Conservation (phyloP, 1,284 basidiomycete genomes). For the Ustilago xerochloae region DNA sequence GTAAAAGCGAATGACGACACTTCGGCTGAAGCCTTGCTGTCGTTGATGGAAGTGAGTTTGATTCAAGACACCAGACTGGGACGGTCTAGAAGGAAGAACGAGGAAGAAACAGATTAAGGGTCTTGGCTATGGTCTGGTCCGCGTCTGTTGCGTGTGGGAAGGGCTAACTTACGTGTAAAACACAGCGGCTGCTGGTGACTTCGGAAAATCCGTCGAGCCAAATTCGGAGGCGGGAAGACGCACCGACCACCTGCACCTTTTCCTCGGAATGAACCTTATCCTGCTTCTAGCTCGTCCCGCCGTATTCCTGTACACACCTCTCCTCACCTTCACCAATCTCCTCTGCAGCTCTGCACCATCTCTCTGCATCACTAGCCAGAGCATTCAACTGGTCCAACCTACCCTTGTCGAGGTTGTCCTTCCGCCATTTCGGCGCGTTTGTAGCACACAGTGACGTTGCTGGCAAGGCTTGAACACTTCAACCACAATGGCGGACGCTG, state of each 20-base stretch:
- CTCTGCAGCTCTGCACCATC: background rate
- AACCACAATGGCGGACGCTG: conserved; percentile 47
- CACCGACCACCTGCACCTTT: conserved; percentile 25
- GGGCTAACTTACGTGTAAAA: conserved; percentile 21
- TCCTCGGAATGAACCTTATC: background rate
- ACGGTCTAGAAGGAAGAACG: too few relatives aligned
- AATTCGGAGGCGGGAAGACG: background rate
- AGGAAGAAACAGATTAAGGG: background rate
- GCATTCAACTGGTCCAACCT: background rate
- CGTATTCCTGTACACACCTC: too few relatives aligned
- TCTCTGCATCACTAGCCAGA: background rate
- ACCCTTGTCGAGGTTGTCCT: too few relatives aligned
- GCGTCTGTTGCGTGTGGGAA: background rate
- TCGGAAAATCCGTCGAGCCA: conserved; percentile 14
- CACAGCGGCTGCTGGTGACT: background rate
- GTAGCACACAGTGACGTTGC: background rate
- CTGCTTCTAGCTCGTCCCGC: background rate
- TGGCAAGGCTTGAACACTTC: background rate
- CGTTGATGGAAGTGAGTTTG: too few relatives aligned
- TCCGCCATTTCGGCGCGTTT: too few relatives aligned
- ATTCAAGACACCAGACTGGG: too few relatives aligned
- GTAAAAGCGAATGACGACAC: too few relatives aligned
- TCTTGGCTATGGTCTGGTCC: background rate
- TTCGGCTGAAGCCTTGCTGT: too few relatives aligned
- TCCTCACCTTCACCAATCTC: background rate